Base-by-base conservation (phyloP, 1,284 basidiomycete species). In the Hemileia vastatrix region DNA sequence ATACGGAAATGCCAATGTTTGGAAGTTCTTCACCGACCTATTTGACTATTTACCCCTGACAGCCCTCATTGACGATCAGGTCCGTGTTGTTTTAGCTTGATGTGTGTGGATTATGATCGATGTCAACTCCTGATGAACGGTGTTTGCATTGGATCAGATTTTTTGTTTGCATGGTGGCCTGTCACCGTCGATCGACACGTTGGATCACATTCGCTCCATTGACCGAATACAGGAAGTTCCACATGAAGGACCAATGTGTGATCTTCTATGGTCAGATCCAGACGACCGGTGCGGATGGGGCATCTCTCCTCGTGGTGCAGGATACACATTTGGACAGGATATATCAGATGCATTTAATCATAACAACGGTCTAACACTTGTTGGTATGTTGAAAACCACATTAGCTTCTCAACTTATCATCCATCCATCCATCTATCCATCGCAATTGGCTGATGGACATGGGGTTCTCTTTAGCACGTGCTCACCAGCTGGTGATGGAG, bases 201-300 rank as follows among this genome's bases (percentile, higher is more conserved):
- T 98, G 68, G 95, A 98, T 82, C 94, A 97, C 77, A 94, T 97
- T 68, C 89, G 94, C 69, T 88, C 90, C 62, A 97, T 98, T 76
- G 94, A 97, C 81, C 87, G 94, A 64, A 91, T 96, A 70, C 94
- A 98, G 79, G 94, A 98, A 77, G 94, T 98, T 2, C 94, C 94
- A 4, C 94, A 98, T 77, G 94, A 98, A 79, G 94, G 94, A 4
- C 94, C 94, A 13, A 97, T 98, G 94, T 98, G 94, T 76, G 94
- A 98, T 78, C 81, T 98, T 60, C 83, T 98, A 60, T 98, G 94
- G 94, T 97, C 93, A 60, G 94, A 99, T 79, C 94, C 94, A 44
- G 94, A 99, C 77, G 94, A 98, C 79, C 87, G 95, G 62, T 96
- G 92, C 77, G 95, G 95, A 54, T 99, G 95, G 95, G 95, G 95